A percentile compares a stretch with the other conserved stretches of the same genome.
phyloP scores from a whole-genome alignment of 192 early-diverging fungal genomes.

The Polychytrium aggregatum region DNA sequence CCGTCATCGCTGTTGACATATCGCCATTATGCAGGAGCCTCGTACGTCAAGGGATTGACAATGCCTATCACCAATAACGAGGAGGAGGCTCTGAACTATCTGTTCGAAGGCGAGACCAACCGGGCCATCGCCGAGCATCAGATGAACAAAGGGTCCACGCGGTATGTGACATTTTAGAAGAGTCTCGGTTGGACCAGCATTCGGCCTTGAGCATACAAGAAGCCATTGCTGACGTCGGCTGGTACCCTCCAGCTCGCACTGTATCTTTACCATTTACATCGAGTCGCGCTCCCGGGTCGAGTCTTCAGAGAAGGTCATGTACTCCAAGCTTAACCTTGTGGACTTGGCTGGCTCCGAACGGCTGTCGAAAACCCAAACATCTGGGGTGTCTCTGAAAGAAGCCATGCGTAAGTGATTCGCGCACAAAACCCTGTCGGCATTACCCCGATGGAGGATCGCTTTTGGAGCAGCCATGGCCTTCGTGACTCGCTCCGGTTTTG shows the following conservation, averaged over 20 bases:
- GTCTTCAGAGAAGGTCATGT: conserved; percentile 42
- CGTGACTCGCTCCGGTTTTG: no score
- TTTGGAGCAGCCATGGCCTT: no score
- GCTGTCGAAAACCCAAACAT: conserved; percentile 48
- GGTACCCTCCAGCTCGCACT: conserved; percentile 49
- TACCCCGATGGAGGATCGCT: no score
- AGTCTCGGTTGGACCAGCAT: neutral
- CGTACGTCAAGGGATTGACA: conserved; percentile 44
- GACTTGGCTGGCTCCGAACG: conserved; percentile 50
- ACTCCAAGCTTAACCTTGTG: conserved; percentile 47
- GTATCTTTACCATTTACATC: conserved; percentile 51
- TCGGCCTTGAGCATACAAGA: neutral
- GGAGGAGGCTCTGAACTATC: conserved; percentile 47
- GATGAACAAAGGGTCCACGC: conserved; percentile 39
- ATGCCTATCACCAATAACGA: conserved; percentile 40
- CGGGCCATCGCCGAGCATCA: conserved; percentile 50
- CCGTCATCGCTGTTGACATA: neutral
- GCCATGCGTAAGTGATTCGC: conserved; percentile 53
- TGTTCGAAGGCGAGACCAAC: conserved; percentile 57
- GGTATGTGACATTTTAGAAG: conserved; percentile 25
- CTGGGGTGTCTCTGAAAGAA: conserved; percentile 43
- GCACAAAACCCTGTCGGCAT: no score
- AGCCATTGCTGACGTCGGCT: no score
- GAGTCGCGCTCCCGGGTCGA: conserved; percentile 47
- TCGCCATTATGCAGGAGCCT: conserved; percentile 16